Conservation (phyloP, 2,329 filamentous ascomycete species). For the Pyricularia sp. region DNA sequence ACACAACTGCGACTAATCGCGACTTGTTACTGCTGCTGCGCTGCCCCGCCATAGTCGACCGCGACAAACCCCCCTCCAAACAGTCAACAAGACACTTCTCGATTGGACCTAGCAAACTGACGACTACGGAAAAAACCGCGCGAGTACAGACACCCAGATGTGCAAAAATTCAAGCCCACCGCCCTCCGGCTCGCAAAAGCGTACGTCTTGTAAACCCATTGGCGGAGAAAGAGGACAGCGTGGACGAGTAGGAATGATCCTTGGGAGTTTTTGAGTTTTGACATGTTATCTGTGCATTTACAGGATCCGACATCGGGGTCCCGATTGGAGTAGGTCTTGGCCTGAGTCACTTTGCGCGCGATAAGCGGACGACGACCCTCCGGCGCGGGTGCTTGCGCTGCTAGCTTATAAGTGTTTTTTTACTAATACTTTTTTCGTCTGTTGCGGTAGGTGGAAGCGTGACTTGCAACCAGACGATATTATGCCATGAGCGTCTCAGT, state of each 20-base stretch:
- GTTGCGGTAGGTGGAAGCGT: constrained; percentile 66
- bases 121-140: neutral
- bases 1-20: constrained; percentile 3
- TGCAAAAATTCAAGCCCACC: constrained; percentile 91
- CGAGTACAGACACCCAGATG: constrained; percentile 69
- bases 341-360: constrained; percentile 19
- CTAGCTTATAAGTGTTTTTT: constrained; percentile 18
- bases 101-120: neutral
- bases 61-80: neutral
- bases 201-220: constrained; percentile 45
- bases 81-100: neutral
- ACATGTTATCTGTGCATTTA: constrained; percentile 30
- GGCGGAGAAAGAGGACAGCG: neutral
- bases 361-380: constrained; percentile 4
- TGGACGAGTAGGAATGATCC: neutral
- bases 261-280: constrained; percentile 22
- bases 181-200: constrained; percentile 90
- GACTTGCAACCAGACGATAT: constrained; percentile 84
- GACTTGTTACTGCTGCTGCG: neutral
- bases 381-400: neutral
- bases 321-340: constrained; percentile 79
- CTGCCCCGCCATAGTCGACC: neutral
- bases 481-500: constrained; percentile 94
- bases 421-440: constrained; percentile 8
- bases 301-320: constrained; percentile 84